Evolutionary conservation across 148 eudicot species (phyloP).

Genomic region (Limonium bicolor): DNA sequence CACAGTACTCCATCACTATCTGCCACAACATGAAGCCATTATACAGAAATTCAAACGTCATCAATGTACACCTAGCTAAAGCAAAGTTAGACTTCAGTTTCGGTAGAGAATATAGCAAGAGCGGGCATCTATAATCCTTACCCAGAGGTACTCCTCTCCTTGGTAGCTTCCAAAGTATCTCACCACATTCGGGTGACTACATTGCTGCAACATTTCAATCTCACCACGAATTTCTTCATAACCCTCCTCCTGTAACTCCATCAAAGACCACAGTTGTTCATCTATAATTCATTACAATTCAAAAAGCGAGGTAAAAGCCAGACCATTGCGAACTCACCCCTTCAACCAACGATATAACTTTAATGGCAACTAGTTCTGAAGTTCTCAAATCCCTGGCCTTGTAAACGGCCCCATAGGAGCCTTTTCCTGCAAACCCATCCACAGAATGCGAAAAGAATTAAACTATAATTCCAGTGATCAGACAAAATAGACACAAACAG

Average conservation of each 20-base stretch:
- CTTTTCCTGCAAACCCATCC: slow-evolving; percentile 55
- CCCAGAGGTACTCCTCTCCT: slow-evolving; percentile 98
- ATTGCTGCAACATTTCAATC: slow-evolving; percentile 99
- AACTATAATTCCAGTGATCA: background rate
- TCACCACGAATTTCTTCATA: slow-evolving; percentile 98
- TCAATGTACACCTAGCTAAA: background rate
- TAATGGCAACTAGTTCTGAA: slow-evolving; percentile 90
- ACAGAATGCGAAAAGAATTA: slow-evolving; percentile 2
- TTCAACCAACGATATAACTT: slow-evolving; percentile 88
- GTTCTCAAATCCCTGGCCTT: slow-evolving; percentile 88
- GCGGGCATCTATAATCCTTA: slow-evolving; percentile 13
- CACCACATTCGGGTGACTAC: slow-evolving; percentile 98
- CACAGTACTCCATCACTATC: slow-evolving; percentile 99
- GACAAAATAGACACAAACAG: background rate
- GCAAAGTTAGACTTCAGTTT: background rate
- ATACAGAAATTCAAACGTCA: background rate
- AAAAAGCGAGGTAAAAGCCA: background rate
- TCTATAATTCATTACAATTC: background rate
- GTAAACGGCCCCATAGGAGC: slow-evolving; percentile 94
- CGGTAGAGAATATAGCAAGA: background rate
- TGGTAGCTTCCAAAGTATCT: slow-evolving; percentile 98
- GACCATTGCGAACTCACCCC: no score
- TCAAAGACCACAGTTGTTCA: background rate
- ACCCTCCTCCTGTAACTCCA: slow-evolving; percentile 75
- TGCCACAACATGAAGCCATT: slow-evolving; percentile 23